Evolutionary conservation across 2,329 filamentous ascomycete genomes (phyloP).

Genomic region (Colletotrichum lini): DNA sequence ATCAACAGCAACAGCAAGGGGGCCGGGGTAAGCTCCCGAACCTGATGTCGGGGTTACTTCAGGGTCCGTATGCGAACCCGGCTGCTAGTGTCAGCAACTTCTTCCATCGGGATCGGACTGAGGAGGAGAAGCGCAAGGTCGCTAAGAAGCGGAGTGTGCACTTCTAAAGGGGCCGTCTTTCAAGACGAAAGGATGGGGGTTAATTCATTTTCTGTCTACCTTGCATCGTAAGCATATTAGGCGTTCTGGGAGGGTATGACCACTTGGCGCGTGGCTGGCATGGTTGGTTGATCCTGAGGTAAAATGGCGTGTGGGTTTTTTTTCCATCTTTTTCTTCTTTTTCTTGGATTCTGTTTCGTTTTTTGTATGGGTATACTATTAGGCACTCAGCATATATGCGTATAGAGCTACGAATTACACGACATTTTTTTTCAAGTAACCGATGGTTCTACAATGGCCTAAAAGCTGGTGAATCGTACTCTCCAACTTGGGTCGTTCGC

Average conservation of each 20-base stretch:
- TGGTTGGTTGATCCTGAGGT: not conserved
- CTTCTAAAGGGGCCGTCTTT: constrained; percentile 50
- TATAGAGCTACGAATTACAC: constrained; percentile 7
- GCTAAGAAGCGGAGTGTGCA: constrained; percentile 65
- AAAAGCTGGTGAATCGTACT: too few species aligned
- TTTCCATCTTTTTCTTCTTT: too few species aligned
- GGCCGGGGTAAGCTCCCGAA: constrained; percentile 45
- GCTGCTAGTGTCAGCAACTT: constrained; percentile 63
- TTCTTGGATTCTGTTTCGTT: not conserved
- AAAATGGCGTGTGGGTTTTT: not conserved
- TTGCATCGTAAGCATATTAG: constrained; percentile 3
- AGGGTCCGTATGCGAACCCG: constrained; percentile 53
- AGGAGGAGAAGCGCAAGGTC: constrained; percentile 57
- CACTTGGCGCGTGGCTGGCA: not conserved
- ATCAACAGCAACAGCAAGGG: constrained; percentile 44
- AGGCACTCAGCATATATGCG: too few species aligned
- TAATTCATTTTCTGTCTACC: not conserved
- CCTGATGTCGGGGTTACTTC: constrained; percentile 49
- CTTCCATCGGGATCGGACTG: constrained; percentile 54
- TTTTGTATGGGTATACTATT: constrained; percentile 23
- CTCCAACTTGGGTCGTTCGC: too few species aligned
- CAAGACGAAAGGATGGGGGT: not conserved
- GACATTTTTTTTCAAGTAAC: not conserved
- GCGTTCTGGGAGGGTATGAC: constrained; percentile 11
- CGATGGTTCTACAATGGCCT: too few species aligned